These are phyloP conservation scores for Triangularia setosa DNA, from an alignment of 2,329 filamentous ascomycete species.

Conservation along the genomic window DNA sequence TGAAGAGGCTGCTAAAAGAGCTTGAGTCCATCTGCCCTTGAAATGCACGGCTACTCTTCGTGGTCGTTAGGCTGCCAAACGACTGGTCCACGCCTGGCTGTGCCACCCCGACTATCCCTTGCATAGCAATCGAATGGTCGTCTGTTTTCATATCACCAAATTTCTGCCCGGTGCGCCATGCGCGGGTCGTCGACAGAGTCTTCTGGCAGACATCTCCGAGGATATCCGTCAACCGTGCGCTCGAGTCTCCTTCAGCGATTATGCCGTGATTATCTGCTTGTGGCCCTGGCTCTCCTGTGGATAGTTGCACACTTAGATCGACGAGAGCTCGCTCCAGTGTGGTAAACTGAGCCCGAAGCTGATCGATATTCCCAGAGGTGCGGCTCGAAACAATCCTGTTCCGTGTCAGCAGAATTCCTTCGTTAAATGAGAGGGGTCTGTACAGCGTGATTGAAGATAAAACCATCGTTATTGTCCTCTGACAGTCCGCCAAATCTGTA, in stretches of 20 bases:
- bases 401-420: constrained; percentile 8
- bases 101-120: constrained; percentile 17
- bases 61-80: not conserved
- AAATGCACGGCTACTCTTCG: constrained; percentile 16
- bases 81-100: constrained; percentile 16
- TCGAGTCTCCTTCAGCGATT: constrained; percentile 9
- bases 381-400: constrained; percentile 11
- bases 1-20: constrained; percentile 17
- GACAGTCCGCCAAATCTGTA: constrained; percentile 15
- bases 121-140: constrained; percentile 14
- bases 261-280: not conserved
- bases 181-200: constrained; percentile 11
- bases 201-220: constrained; percentile 13
- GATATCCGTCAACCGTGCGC: constrained; percentile 8
- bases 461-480: constrained; percentile 18
- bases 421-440: not conserved
- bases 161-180: constrained; percentile 12
- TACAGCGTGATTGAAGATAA: constrained; percentile 16
- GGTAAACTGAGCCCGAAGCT: constrained; percentile 11
- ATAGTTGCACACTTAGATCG: constrained; percentile 9
- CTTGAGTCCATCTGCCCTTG: constrained; percentile 18
- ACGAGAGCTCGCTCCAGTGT: constrained; percentile 16
- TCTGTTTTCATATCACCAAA: constrained; percentile 17
- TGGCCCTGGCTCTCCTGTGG: constrained; percentile 8
- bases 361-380: constrained; percentile 12